phyloP scores from a whole-genome alignment of 805 yeast genomes.

The Ogataea paradorogensis region DNA sequence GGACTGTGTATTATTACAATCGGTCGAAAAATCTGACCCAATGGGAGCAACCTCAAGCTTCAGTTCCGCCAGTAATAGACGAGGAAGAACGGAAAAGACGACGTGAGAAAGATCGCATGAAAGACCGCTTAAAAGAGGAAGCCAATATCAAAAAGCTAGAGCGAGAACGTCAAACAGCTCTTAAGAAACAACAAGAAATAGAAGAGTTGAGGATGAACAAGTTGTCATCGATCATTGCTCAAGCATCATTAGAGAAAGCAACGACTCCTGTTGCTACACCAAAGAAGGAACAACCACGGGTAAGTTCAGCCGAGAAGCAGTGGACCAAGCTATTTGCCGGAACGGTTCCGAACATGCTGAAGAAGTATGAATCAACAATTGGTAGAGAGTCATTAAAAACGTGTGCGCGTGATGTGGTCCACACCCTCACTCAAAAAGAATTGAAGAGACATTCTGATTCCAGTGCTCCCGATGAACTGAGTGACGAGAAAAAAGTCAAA shows the following conservation, averaged over 20 bases:
- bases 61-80: constrained; percentile 19
- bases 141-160: constrained; percentile 30
- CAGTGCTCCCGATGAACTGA: constrained; percentile 53
- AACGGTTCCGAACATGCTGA: constrained; percentile 75
- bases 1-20: constrained; percentile 53
- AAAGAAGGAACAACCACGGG: constrained; percentile 20
- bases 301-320: constrained; percentile 15
- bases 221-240: constrained; percentile 29
- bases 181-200: constrained; percentile 24
- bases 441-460: constrained; percentile 40
- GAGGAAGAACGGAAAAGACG: constrained; percentile 22
- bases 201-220: constrained; percentile 25
- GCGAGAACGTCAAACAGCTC: constrained; percentile 35
- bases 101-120: constrained; percentile 24
- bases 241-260: constrained; percentile 32
- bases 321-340: constrained; percentile 61
- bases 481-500: constrained; percentile 64
- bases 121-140: constrained; percentile 30
- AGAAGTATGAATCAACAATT: constrained; percentile 59
- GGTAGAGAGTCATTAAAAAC: constrained; percentile 72
- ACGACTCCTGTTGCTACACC: constrained; percentile 31
- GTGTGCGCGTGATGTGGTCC: constrained; percentile 77
- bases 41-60: constrained; percentile 57
- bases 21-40: constrained; percentile 43
- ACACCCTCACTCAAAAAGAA: constrained; percentile 67